Evolutionary conservation across 2,329 filamentous ascomycete genomes (phyloP).

Genomic region (Rhinocladiella similis): DNA sequence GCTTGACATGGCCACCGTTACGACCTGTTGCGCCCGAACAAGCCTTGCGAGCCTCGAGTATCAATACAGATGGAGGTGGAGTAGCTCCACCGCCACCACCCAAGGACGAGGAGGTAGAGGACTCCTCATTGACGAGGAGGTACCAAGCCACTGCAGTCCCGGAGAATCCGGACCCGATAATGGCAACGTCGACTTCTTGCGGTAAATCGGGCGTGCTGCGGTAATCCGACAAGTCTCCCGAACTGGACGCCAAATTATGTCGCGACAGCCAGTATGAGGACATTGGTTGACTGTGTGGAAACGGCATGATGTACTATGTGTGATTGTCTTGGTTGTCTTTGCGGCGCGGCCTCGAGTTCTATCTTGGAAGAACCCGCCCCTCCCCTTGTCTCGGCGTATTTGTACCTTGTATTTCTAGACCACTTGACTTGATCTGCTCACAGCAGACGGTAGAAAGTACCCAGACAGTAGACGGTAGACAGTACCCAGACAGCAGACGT

Average conservation of each 20-base stretch:
- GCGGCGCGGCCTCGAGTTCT: too few relatives aligned
- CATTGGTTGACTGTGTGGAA: constrained; percentile 15
- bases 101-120: constrained; percentile 34
- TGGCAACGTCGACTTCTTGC: constrained; percentile 43
- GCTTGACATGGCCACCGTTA: constrained; percentile 48
- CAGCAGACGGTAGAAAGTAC: too few relatives aligned
- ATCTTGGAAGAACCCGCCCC: too few relatives aligned
- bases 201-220: constrained; percentile 36
- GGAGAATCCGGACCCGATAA: constrained; percentile 51
- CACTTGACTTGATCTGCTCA: too few relatives aligned
- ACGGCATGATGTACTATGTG: constrained; percentile 4
- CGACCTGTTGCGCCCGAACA: constrained; percentile 48
- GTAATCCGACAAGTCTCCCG: constrained; percentile 10
- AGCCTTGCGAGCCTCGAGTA: constrained; percentile 40
- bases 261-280: constrained; percentile 25
- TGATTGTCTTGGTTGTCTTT: background rate
- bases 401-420: too few relatives aligned
- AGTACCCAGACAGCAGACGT: too few relatives aligned
- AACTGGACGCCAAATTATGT: background rate
- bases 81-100: background rate
- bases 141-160: constrained; percentile 49
- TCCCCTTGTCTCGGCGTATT: too few relatives aligned
- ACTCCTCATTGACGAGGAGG: constrained; percentile 32
- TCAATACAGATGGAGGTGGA: background rate
- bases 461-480: too few relatives aligned